Base-by-base conservation (phyloP, 768 basidiomycete genomes). In the Rhizopogon salebrosus region DNA sequence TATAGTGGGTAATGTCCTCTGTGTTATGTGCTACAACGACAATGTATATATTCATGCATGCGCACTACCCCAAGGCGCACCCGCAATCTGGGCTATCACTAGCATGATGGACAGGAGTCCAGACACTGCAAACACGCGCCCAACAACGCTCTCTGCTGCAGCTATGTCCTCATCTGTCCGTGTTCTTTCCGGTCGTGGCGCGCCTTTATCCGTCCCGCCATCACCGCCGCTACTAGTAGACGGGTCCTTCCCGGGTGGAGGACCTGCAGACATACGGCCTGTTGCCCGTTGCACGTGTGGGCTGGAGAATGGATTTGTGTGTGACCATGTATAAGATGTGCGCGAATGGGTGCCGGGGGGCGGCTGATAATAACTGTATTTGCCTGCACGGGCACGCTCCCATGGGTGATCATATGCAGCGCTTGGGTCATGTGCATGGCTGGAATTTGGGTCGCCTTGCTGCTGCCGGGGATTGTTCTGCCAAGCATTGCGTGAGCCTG, bases 211-310 rank as follows among this genome's bases (percentile, higher is more conserved):
- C 3, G 10, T n/a, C n/a, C 14, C 14, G 41, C 9, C 56, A 41
- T 16, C 40, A 41, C 13, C 40, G 13, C 31, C 27, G 54, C 3
- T 54, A 49, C 50, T 20, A 49, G 13, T 24, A 51, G 52, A 24
- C 10, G 52, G n/a, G 4, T 26, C n/a, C 3, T 34, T 20, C 11
- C 36, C 52, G 26, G 43, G 34, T 20, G 29, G 34, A 11, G 41
- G 49, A 20, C 54, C 54, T 52, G 56, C 41, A 41, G 49, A 54
- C 41, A 14, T 49, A 16, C 49, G 52, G 20, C 65, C 64, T n/a
- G 67, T 66, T 26, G 65, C 60, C 41, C 52, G 46, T 49, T 69
- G 65, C 29, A 69, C 67, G 18, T 52, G 54, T 27, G 65, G 61
- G 39, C 49, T 61, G 42, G 38, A 29, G 43, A 66, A 66, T 6